Evolutionary conservation across 148 eudicot species (phyloP), one percentile per base, ranked within the genome.

Genomic region (Bassia scoparia): DNA sequence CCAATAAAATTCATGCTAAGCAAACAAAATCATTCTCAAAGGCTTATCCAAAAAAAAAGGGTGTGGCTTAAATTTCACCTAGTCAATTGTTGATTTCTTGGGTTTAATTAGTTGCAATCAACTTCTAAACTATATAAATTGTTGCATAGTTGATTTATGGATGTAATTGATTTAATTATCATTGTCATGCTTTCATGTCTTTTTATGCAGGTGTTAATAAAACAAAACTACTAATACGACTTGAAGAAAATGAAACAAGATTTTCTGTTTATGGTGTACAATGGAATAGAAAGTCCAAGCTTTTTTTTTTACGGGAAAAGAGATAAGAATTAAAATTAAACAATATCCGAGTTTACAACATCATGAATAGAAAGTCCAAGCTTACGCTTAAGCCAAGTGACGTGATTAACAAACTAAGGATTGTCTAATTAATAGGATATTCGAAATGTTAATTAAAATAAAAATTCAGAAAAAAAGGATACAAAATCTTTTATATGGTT

Each of bases 41-140:
- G 64, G 67, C 76, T 75, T 70, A 79, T 79, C 82, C 71, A 64
- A 48, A 62, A 31, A 21, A n/a, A 13, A 23, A 37, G 17, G 9
- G 34, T 46, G 75, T 79, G 82, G 82, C 27, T 30, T 55, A 46
- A 70, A 75, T 13, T 70, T 79, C 46, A 55, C 44, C 49, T 43
- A 29, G 37, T 49, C 53, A 71, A 58, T 59, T 29, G 58, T 20
- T 60, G 58, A 33, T 21, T 26, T 37, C 33, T 0, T 38, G 8
- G 54, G 54, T 74, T 31, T 20, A 53, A 23, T 37, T 54, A 53
- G 33, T 37, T 54, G 38, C 72, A 67, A 65, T 37, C 71, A 26
- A 26, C 8, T n/a, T 41, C n/a, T 38, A n/a, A 12, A 75, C 21
- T 21, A n/a, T 33, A 5, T 34, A 38, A 43, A 7, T 15, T 60